Base-by-base conservation (phyloP, 768 basidiomycete genomes). In the Sutorius australiensis region DNA sequence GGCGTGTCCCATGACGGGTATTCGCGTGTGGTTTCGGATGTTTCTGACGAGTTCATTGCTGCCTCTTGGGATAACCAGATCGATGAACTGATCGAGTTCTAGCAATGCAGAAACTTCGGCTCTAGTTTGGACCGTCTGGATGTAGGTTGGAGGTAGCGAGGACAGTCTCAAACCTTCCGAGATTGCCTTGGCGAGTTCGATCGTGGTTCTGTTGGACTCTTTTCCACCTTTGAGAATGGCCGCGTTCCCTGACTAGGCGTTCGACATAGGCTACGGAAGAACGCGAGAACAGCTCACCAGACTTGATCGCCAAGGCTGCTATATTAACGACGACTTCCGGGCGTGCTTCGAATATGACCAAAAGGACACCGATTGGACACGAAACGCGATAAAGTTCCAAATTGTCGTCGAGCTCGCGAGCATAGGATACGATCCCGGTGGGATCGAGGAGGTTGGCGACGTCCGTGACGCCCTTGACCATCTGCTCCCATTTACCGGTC, bases 301-400 rank as follows among this genome's bases (percentile, higher is more conserved):
- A 97, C 70, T 98, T 99, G 66, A 99, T 90, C 1, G 97, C 95
- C 64, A 98, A 75, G 0, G 94, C 82, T 6, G 97, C 92, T 57
- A 99, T 98, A 67, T 98, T 98, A 37, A 98, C 90, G 24, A 98
- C 92, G 12, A 99, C 95, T 68, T 99, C 97, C 1, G 97, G 97
- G 28, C 95, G 80, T 3, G 95, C 90, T 70, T 98, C 97, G 61
- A 99, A 99, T 55, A 99, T 95, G 56, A 98, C 92, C 46, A 99
- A 78, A 12, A 99, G 75, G 1, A 97, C 94, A 19, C 97, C 97
- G 57, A 99, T 95, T 0, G 97, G 95, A 65, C 95, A 98, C 0
- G 95, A 90, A 1, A 98, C 89, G 30, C 93, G 84, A 71, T 95
- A 92, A 3, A 99, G 79, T 59, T 97, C 90, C 19, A 98, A 77